phyloP scores from a whole-genome alignment of 805 yeast species.

The Candida xiaguanensis region DNA sequence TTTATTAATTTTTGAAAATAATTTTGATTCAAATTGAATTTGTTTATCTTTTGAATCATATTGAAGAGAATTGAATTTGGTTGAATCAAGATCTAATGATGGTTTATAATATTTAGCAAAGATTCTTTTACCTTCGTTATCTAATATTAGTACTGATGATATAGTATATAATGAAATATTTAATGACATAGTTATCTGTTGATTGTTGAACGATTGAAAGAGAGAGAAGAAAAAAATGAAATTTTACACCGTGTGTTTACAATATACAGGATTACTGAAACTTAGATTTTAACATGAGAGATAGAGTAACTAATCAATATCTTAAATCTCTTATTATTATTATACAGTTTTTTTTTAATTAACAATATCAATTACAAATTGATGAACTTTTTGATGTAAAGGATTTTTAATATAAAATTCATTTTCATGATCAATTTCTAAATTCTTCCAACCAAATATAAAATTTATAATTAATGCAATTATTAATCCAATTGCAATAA shows the following conservation, averaged over 20 bases:
- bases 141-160: constrained; percentile 76
- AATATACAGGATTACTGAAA: not conserved
- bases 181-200: constrained; percentile 30
- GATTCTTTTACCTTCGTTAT: constrained; percentile 73
- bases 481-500: constrained; percentile 68
- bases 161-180: constrained; percentile 75
- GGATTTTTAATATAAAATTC: constrained; percentile 30
- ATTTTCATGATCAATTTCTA: constrained; percentile 18
- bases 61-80: constrained; percentile 16
- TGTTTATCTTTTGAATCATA: constrained; percentile 57
- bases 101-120: constrained; percentile 81
- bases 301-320: no score
- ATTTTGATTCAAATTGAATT: constrained; percentile 65
- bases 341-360: constrained; percentile 11
- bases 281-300: no score
- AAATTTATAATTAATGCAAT: constrained; percentile 70
- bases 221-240: not conserved
- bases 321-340: no score
- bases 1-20: constrained; percentile 75
- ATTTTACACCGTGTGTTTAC: not conserved
- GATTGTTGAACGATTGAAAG: not conserved
- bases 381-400: constrained; percentile 32
- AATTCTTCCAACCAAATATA: constrained; percentile 49
- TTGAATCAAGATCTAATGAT: constrained; percentile 28
- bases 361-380: constrained; percentile 27